Evolutionary conservation across 208 protist species (phyloP), one percentile per base, ranked within the genome.

Genomic region (Trypanosoma mega): DNA sequence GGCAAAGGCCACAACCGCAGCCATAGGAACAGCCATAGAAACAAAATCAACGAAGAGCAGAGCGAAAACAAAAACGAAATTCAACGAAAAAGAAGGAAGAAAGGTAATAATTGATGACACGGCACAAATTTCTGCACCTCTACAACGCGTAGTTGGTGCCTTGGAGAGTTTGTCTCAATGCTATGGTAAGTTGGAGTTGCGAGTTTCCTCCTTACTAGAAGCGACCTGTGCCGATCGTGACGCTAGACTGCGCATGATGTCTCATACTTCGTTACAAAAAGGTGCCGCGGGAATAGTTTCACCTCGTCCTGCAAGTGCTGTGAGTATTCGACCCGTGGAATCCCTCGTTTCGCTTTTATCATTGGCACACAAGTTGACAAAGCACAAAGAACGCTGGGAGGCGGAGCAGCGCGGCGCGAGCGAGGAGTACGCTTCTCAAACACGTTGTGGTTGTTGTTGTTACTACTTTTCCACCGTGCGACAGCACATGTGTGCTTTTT

Each of bases 401-500:
- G 46, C 24, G 21, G 46, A 50, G 12, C 3, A 24, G 12, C 46
- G 46, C 3, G 30, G 46, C 9, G 46, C 12, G 12, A 3, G 12
- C 5, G 5, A 18, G 30, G 24, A 23, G 12, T 16, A 18, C 18
- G 11, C 11, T 39, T 39, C 34, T 39, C 12, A 16, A 39, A 6
- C 8, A 39, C 8, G 34, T 16, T 39, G 34, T 12, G 12, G 12
- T 39, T 12, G 34, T 39, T 16, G 6, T 33, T 14, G 27, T 29
- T 36, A 26, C 37, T 54, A 54, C 18, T 54, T 39, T 20, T n/a
- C 23, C 2, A 54, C 49, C 14, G 37, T 54, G 49, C 21, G 11
- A 4, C 24, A 54, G 49, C 27, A 54, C 20, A 54, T 54, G 49
- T 54, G 23, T 36, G 21, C n/a, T 3, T 54, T 37, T n/a, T 54